Base-by-base conservation (phyloP, 2,329 filamentous ascomycete genomes). In the Colletotrichum sp. region DNA sequence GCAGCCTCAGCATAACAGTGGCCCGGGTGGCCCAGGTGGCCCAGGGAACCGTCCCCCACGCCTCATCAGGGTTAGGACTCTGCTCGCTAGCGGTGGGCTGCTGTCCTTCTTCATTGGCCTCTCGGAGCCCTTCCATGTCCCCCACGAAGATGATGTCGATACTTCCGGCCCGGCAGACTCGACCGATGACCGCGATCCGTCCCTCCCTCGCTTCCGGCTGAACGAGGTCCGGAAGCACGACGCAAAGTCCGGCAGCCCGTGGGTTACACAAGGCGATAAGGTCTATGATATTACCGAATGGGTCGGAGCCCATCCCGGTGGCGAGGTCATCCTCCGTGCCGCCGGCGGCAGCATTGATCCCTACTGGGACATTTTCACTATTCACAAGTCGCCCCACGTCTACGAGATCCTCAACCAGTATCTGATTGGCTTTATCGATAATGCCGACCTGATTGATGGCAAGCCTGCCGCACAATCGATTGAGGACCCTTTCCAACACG, bases 271-370 rank as follows among this genome's bases (percentile, higher is more conserved):
- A 69, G 90, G 88, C 28, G 90, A 91, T 80, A 90, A 91, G 72
- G 92, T 94, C 24, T 94, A 94, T 86, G 90, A 94, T 80, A 94
- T 94, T 69, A 94, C 92, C 1, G 91, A 94, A 67, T 94, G 92
- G 91, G 85, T 94, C 26, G 85, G 87, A 2, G 91, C 89, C 1
- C 93, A 94, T 80, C 93, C 93, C 0, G 93, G 93, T 5, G 93
- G 93, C 57, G 90, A 93, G 69, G 91, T 94, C 16, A 94, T 94
- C 75, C 85, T 94, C 10, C 89, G 90, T 34, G 93, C 93, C 2
- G 92, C 91, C 2, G 93, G 93, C 5, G 89, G 90, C 49, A 90
- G 89, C 71, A 90, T 94, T 66, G 92, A 94, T 68, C 89, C 90
- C 0, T 94, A 94, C 83, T 94, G 93, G 93, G 87, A 93, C 75